Evolutionary conservation across 2,329 filamentous ascomycete species (phyloP), one percentile per base, ranked within the genome.

Genomic region (Penicillium occitanis): DNA sequence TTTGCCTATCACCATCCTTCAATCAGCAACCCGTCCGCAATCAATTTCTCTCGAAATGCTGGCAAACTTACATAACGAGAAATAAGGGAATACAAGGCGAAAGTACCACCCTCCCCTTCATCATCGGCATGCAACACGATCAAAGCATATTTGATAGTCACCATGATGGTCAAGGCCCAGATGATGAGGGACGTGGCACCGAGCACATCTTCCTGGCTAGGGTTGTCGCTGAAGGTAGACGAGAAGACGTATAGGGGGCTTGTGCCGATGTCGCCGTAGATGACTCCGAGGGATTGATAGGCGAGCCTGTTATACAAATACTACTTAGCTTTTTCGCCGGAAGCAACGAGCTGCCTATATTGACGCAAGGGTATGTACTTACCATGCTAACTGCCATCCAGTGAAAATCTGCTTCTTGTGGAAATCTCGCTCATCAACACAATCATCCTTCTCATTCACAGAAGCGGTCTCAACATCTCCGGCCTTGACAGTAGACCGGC

Each of bases 191-290:
- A 87, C 1, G 86, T 73, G 0, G 81, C 84, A 5, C 85, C 85
- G 22, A 87, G 73, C 1, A 87, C 73, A 68, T 87, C 83, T 7
- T 80, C 73, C 28, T 79, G 73, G 28, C 72, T 74, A 0, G 83
- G 83, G 1, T 77, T 74, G 4, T 75, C 73, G 28, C 75, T 76
- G 69, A 87, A 87, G 1, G 83, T 85, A 0, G 80, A 82, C 5
- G 84, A 86, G 69, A 79, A 87, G 28, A 87, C 85, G 71, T 87
- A 87, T 3, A 87, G 80, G 2, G 85, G 85, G 51, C 80, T 83
- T 5, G 85, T 87, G 22, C 84, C 85, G 67, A 87, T 86, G 66
- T 87, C 85, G n/a, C 85, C 85, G 67, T 87, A 87, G 62, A 87
- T 86, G 66, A 86, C 84, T 40, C 85, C 85, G 37, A 82, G 81